Conservation (phyloP, 192 early-diverging fungal genomes). For the Coemansia guatemalensis region DNA sequence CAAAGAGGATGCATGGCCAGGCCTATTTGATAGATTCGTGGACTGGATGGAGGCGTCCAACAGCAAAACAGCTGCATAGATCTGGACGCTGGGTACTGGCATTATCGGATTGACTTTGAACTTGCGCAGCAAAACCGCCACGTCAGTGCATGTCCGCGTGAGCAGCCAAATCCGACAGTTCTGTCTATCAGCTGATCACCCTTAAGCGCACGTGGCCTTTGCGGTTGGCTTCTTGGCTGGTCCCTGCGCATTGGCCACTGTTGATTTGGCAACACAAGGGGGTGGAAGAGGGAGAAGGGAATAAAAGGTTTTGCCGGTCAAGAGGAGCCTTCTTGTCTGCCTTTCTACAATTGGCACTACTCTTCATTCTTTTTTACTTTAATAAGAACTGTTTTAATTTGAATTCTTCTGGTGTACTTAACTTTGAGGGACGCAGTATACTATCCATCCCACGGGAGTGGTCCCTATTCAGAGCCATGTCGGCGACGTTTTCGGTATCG, state of each 20-base stretch:
- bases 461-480: constrained; percentile 16
- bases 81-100: background rate
- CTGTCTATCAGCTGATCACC: background rate
- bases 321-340: background rate
- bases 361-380: background rate
- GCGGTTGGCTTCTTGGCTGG: no score
- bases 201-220: no score
- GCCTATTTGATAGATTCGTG: constrained; percentile 49
- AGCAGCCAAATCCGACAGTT: no score
- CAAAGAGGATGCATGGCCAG: constrained; percentile 50
- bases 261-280: background rate
- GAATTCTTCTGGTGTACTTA: background rate
- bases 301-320: background rate
- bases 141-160: no score
- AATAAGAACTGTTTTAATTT: constrained; percentile 1
- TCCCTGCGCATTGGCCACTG: no score
- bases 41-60: constrained; percentile 19
- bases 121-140: no score
- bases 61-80: background rate
- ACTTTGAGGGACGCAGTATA: background rate
- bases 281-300: no score
- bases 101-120: no score
- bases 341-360: background rate
- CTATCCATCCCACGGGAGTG: background rate
- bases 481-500: constrained; percentile 33